Percentiles rank a stretch among this genome's conserved stretches.
Evolutionary conservation across 1,284 basidiomycete genomes (phyloP).

Genomic region (Pascua guehoae): DNA sequence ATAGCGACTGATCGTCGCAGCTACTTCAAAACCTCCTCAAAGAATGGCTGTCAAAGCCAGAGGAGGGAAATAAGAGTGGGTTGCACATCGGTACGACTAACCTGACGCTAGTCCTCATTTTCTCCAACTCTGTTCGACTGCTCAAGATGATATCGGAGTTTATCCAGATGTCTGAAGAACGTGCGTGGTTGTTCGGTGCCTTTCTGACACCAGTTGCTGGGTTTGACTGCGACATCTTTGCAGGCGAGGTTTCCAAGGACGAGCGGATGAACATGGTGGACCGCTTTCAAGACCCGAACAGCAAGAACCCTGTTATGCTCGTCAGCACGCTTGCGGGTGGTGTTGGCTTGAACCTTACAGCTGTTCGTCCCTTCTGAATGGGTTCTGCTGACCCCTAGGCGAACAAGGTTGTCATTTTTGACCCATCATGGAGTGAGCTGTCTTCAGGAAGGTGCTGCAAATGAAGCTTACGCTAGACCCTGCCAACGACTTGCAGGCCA

Average conservation of each 20-base stretch:
- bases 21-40: constrained; percentile 47
- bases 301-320: constrained; percentile 47
- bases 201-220: constrained; percentile 28
- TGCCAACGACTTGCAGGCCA: constrained; percentile 49
- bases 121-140: constrained; percentile 51
- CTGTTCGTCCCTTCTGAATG: constrained; percentile 24
- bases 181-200: constrained; percentile 36
- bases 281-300: constrained; percentile 49
- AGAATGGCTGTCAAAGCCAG: constrained; percentile 48
- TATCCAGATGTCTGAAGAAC: constrained; percentile 37
- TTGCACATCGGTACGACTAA: not conserved
- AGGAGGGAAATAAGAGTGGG: constrained; percentile 47
- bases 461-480: constrained; percentile 31
- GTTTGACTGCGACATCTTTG: constrained; percentile 46
- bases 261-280: constrained; percentile 51
- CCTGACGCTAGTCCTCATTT: constrained; percentile 47
- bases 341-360: constrained; percentile 45
- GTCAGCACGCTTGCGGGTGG: constrained; percentile 45
- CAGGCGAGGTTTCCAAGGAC: constrained; percentile 48
- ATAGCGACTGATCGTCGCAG: constrained; percentile 18
- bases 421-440: constrained; percentile 48
- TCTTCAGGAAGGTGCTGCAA: not conserved
- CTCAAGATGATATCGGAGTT: constrained; percentile 51
- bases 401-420: constrained; percentile 53
- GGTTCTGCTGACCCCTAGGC: constrained; percentile 24